phyloP scores from a whole-genome alignment of 345 rosid species.

The Pugionium cornutum region DNA sequence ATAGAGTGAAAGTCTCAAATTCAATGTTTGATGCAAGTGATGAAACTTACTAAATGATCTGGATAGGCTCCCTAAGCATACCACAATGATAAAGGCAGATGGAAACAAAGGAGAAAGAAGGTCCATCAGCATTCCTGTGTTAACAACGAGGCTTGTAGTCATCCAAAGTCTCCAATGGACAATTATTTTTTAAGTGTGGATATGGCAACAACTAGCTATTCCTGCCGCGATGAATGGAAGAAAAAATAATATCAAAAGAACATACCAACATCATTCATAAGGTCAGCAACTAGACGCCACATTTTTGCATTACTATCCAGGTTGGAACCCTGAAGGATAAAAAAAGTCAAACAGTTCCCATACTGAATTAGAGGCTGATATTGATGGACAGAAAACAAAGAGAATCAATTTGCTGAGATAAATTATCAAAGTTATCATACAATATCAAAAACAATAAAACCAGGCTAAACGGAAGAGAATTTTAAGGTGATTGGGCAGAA shows the following conservation, averaged over 20 bases:
- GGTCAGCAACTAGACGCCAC: constrained; percentile 97
- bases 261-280: constrained; percentile 94
- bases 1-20: not conserved
- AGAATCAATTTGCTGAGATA: not conserved
- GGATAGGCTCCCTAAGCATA: constrained; percentile 93
- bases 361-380: constrained; percentile 1
- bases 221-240: constrained; percentile 1
- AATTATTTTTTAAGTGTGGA: not conserved
- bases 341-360: constrained; percentile 5
- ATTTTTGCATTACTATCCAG: constrained; percentile 91
- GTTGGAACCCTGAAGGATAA: constrained; percentile 70
- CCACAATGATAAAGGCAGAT: constrained; percentile 81
- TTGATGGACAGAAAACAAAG: not conserved
- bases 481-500: constrained; percentile 2
- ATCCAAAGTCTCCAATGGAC: constrained; percentile 3
- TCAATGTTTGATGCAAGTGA: constrained; percentile 6
- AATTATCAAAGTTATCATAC: constrained; percentile 8
- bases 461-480: not conserved
- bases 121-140: constrained; percentile 97
- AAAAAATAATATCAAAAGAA: constrained; percentile 1
- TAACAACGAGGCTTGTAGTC: constrained; percentile 32
- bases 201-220: not conserved
- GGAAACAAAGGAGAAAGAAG: constrained; percentile 91
- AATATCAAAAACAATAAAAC: not conserved
- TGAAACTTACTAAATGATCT: constrained; percentile 86